Evolutionary conservation across 2,329 filamentous ascomycete species (phyloP).

Genomic region (Fusarium burgessii): DNA sequence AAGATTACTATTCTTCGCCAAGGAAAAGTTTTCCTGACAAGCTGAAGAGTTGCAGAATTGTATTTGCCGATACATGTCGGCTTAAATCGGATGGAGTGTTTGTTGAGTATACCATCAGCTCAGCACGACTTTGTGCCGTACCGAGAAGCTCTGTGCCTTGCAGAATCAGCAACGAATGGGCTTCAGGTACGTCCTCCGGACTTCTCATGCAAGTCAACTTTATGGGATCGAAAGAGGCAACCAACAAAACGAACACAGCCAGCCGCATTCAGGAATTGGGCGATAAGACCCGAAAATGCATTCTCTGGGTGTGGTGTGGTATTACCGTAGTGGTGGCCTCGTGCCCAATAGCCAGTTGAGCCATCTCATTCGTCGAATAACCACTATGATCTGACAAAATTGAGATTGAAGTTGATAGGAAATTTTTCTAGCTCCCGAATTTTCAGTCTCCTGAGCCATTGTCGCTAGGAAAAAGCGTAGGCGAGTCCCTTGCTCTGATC

Average conservation of each 20-base stretch:
- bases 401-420: constrained; percentile 13
- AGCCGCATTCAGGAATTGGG: constrained; percentile 34
- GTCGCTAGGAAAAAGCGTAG: constrained; percentile 22
- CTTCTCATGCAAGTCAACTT: constrained; percentile 39
- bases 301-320: constrained; percentile 27
- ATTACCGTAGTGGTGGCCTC: constrained; percentile 20
- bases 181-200: constrained; percentile 14
- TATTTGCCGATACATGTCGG: constrained; percentile 18
- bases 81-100: constrained; percentile 10
- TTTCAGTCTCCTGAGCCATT: constrained; percentile 22
- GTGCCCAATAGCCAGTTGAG: constrained; percentile 32
- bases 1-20: constrained; percentile 24
- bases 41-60: neutral
- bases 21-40: constrained; percentile 6
- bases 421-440: constrained; percentile 20
- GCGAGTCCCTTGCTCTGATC: constrained; percentile 26
- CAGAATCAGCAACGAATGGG: constrained; percentile 21
- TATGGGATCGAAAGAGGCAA: constrained; percentile 31
- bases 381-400: constrained; percentile 42
- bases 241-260: constrained; percentile 27
- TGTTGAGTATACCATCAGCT: neutral
- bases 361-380: constrained; percentile 36
- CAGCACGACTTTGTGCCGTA: neutral
- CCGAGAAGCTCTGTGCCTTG: constrained; percentile 33
- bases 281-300: constrained; percentile 20